A percentile compares a stretch with the other conserved stretches of the same genome.
Conservation (phyloP, 768 basidiomycete genomes). For the Tricholoma furcatifolium region DNA sequence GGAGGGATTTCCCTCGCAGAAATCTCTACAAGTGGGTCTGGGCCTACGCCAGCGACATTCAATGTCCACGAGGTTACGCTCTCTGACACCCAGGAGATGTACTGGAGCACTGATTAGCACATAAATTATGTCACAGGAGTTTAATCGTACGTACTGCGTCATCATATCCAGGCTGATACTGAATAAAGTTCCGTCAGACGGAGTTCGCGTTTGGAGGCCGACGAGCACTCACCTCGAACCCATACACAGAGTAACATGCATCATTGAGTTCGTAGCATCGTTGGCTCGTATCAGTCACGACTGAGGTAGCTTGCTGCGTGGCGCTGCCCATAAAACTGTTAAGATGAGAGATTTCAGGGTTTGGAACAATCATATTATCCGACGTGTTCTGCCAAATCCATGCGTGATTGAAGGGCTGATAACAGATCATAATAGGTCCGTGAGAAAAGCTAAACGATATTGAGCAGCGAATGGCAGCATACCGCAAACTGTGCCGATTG, state of each 20-base stretch:
- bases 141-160: slow-evolving; percentile 42
- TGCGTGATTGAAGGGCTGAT: slow-evolving; percentile 66
- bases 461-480: slow-evolving; percentile 22
- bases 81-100: slow-evolving; percentile 80
- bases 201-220: not conserved
- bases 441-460: slow-evolving; percentile 1
- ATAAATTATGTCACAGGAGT: not conserved
- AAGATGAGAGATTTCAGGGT: slow-evolving; percentile 51
- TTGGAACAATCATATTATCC: slow-evolving; percentile 49
- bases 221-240: slow-evolving; percentile 57
- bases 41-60: slow-evolving; percentile 59
- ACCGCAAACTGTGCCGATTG: slow-evolving; percentile 81
- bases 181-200: not conserved
- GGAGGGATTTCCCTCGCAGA: slow-evolving; percentile 63
- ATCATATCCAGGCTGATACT: slow-evolving; percentile 55
- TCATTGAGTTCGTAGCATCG: slow-evolving; percentile 60
- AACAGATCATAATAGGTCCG: slow-evolving; percentile 1
- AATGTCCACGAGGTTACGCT: slow-evolving; percentile 70
- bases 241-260: slow-evolving; percentile 68
- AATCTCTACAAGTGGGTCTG: slow-evolving; percentile 58
- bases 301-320: slow-evolving; percentile 77
- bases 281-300: slow-evolving; percentile 65
- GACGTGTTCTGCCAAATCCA: slow-evolving; percentile 69
- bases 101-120: slow-evolving; percentile 34
- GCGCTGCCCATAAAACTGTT: slow-evolving; percentile 69